Conservation (phyloP, 257 asterid genomes). For the Solanum paucissectum region DNA sequence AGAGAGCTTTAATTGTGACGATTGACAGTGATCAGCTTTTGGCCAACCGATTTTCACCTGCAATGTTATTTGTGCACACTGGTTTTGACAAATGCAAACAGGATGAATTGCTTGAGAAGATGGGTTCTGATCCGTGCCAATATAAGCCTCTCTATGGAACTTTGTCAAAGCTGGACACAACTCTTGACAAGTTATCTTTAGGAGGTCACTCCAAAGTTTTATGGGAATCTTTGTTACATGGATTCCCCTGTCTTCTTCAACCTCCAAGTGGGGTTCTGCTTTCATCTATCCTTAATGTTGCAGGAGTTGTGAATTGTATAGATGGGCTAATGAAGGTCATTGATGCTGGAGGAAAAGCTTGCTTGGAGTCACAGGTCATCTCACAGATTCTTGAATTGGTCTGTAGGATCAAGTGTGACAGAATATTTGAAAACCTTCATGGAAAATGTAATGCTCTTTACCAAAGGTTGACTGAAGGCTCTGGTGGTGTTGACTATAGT, state of each 20-base stretch:
- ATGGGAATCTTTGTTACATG: constrained; percentile 77
- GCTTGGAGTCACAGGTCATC: constrained; percentile 41
- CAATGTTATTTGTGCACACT: constrained; percentile 53
- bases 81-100: constrained; percentile 44
- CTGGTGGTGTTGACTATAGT: constrained; percentile 57
- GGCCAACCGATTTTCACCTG: constrained; percentile 40
- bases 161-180: constrained; percentile 32
- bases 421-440: constrained; percentile 58
- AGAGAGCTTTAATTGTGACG: constrained; percentile 47
- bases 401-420: constrained; percentile 59
- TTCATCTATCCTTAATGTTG: constrained; percentile 67
- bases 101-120: constrained; percentile 46
- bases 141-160: constrained; percentile 52
- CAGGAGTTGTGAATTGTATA: constrained; percentile 43
- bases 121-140: constrained; percentile 39
- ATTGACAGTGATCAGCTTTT: constrained; percentile 32
- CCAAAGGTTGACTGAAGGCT: constrained; percentile 42
- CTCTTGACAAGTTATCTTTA: constrained; percentile 41
- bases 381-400: constrained; percentile 62
- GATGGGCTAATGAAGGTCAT: constrained; percentile 51
- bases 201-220: constrained; percentile 54
- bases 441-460: constrained; percentile 59
- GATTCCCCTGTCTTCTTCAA: constrained; percentile 62
- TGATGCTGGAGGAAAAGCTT: constrained; percentile 31
- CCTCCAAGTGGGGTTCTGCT: constrained; percentile 49